Evolutionary conservation across 768 basidiomycete genomes (phyloP).

Genomic region (Dioszegia aurantiaca): DNA sequence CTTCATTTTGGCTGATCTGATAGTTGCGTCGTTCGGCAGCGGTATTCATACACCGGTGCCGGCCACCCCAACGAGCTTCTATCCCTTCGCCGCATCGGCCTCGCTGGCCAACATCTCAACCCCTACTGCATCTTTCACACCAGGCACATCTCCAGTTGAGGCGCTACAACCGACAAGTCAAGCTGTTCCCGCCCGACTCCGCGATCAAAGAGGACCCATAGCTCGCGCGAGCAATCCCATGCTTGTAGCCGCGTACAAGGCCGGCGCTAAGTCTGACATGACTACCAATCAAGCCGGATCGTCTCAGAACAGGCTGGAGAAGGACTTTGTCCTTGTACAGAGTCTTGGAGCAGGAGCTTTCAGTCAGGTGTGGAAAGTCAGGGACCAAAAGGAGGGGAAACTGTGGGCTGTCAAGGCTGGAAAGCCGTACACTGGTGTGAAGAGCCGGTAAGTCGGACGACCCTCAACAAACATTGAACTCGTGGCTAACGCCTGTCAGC

Average conservation of each 20-base stretch:
- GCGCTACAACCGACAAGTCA: not conserved
- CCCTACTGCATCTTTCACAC: not conserved
- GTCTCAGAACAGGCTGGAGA: slow-evolving; percentile 59
- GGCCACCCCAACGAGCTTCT: slow-evolving; percentile 12
- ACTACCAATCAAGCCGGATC: slow-evolving; percentile 1
- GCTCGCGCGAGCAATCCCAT: slow-evolving; percentile 49
- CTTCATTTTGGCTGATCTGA: slow-evolving; percentile 7
- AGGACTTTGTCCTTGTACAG: slow-evolving; percentile 73
- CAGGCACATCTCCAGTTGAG: slow-evolving; percentile 16
- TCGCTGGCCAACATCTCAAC: slow-evolving; percentile 13
- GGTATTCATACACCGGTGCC: slow-evolving; percentile 37
- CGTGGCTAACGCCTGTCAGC: slow-evolving; percentile 22
- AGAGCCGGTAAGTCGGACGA: slow-evolving; percentile 75
- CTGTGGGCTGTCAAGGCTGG: slow-evolving; percentile 88
- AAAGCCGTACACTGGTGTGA: slow-evolving; percentile 74
- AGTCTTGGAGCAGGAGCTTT: slow-evolving; percentile 89
- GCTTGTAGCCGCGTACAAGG: slow-evolving; percentile 41
- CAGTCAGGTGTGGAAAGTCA: slow-evolving; percentile 78
- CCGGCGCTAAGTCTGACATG: not conserved
- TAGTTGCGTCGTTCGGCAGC: slow-evolving; percentile 11
- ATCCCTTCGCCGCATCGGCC: slow-evolving; percentile 32
- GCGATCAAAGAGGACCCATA: slow-evolving; percentile 25
- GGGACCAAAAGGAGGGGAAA: slow-evolving; percentile 40
- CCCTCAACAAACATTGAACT: not conserved
- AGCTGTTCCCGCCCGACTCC: slow-evolving; percentile 1